A percentile compares a stretch with the other conserved stretches of the same genome.
Evolutionary conservation across 345 rosid species (phyloP).

Genomic region (Eucalyptus albens): DNA sequence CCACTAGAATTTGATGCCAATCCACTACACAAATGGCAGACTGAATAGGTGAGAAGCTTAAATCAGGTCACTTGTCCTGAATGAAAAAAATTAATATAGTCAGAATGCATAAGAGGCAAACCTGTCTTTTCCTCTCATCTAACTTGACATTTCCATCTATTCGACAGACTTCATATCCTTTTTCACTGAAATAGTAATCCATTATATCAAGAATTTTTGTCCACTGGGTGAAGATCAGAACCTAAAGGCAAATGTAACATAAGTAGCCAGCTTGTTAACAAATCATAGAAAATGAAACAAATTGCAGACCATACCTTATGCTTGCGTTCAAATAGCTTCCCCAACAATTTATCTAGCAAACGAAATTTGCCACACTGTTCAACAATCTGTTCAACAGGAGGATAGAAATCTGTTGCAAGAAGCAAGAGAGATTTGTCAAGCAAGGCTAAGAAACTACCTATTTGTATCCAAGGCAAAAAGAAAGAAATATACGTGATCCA

Average conservation of each 20-base stretch:
- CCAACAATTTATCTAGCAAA: constrained; percentile 65
- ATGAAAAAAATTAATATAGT: not conserved
- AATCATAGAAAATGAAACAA: not conserved
- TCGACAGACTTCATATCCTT: constrained; percentile 78
- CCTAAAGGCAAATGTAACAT: constrained; percentile 26
- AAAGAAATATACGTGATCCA: constrained; percentile 51
- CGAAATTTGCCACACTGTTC: constrained; percentile 87
- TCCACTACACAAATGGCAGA: not conserved
- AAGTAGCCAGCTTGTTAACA: not conserved
- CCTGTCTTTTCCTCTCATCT: constrained; percentile 87
- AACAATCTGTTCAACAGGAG: constrained; percentile 72
- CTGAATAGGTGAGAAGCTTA: not conserved
- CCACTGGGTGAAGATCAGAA: constrained; percentile 86
- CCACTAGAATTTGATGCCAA: not conserved
- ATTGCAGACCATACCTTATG: constrained; percentile 56
- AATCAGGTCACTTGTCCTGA: not conserved
- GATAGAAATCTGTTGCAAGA: constrained; percentile 46
- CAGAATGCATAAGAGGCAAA: not conserved
- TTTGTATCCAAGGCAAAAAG: not conserved
- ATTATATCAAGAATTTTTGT: constrained; percentile 82
- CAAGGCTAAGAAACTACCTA: not conserved
- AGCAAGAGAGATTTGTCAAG: not conserved
- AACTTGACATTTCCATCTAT: constrained; percentile 79
- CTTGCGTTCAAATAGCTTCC: constrained; percentile 41
- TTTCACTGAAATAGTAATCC: constrained; percentile 92